Evolutionary conservation across 768 basidiomycete genomes (phyloP).

Genomic region (Tephrocybe sp.): DNA sequence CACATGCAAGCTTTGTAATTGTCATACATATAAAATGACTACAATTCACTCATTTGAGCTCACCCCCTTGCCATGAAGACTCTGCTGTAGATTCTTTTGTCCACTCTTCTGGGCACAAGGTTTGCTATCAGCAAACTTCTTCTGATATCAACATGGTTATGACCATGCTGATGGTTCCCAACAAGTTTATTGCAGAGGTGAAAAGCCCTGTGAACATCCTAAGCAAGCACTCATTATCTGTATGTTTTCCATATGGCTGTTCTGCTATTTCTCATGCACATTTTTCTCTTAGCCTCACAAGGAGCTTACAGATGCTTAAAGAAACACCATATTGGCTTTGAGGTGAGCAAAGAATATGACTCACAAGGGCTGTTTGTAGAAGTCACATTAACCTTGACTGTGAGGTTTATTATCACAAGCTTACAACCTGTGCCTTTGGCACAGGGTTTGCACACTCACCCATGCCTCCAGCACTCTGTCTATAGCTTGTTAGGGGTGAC

Average conservation of each 20-base stretch:
- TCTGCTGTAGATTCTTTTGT: conserved; percentile 26
- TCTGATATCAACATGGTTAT: conserved; percentile 37
- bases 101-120: conserved; percentile 23
- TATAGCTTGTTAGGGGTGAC: too few relatives aligned
- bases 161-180: conserved; percentile 39
- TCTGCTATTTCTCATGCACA: neutral
- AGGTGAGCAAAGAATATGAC: conserved; percentile 54
- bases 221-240: conserved; percentile 30
- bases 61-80: conserved; percentile 34
- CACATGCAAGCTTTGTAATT: neutral
- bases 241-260: conserved; percentile 1
- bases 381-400: conserved; percentile 49
- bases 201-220: conserved; percentile 37
- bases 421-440: too few relatives aligned
- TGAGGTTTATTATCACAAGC: too few relatives aligned
- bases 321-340: conserved; percentile 43
- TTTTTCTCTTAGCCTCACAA: conserved; percentile 44
- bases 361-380: conserved; percentile 56
- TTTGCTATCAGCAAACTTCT: conserved; percentile 29
- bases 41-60: neutral
- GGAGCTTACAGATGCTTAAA: conserved; percentile 45
- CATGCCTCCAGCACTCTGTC: too few relatives aligned
- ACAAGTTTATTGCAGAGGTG: conserved; percentile 61
- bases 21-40: conserved; percentile 1
- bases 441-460: too few relatives aligned